Base-by-base conservation (phyloP, 2,329 filamentous ascomycete genomes). In the Pleoardoris graminearum region DNA sequence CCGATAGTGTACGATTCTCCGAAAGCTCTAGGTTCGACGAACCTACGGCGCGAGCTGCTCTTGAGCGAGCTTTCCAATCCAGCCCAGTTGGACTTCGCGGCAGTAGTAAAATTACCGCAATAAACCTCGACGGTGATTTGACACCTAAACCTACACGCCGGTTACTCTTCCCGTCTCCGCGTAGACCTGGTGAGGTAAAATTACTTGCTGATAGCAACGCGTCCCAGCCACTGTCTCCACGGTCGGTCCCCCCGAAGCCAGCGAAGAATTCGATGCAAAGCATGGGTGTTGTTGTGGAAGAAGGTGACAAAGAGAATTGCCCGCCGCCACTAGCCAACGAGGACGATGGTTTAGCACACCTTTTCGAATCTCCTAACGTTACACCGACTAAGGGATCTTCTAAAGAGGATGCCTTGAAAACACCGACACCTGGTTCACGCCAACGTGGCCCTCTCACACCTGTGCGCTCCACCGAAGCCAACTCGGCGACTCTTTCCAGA, bases 111-210 rank as follows among this genome's bases (percentile, higher is more conserved):
- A 70, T 75, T 45, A 72, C 76, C 16, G 77, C 78, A 2, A 77
- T 82, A 54, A 77, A 84, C 54, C 68, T 81, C 30, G 78, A 78
- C 44, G 59, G 65, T 23, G 77, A 79, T 45, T 66, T 83, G 12
- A 85, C 83, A 3, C 82, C 83, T 2, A 84, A 79, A 63, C 80
- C 82, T 19, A 91, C 88, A 0, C 81, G 88, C 54, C 81, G 90
- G 52, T 73, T 92, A 2, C 78, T 94, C 1, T 94, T 94, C 65
- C 88, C 90, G 1, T 91, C 88, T 0, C 89, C 89, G 2, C 81
- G 85, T 37, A 88, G 87, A 59, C 82, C 85, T 25, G 83, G 81
- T 30, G 78, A 83, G 39, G 75, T 80, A 1, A 90, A 85, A 66
- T 80, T 83, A 19, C 77, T 90, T 2, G 80, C 82, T 43, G 83